Conservation (phyloP, 768 basidiomycete species). For the Pholiota molesta region DNA sequence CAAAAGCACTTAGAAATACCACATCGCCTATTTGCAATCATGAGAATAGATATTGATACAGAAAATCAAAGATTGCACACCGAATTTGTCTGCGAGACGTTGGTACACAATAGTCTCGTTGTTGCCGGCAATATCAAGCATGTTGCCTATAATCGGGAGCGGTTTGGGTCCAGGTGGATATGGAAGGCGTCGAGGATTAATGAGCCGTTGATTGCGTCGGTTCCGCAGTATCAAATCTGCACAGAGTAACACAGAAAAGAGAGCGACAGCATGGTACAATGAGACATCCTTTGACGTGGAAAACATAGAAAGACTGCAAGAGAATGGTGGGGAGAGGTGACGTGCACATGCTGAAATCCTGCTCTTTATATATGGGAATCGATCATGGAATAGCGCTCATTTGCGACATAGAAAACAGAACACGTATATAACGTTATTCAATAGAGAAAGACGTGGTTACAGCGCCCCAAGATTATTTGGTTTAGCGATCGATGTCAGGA, state of each 20-base stretch:
- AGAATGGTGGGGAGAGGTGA: background rate
- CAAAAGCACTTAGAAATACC: conserved; percentile 54
- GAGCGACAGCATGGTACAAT: background rate
- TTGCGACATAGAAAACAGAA: background rate
- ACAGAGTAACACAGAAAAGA: conserved; percentile 12
- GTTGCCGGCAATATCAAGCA: conserved; percentile 46
- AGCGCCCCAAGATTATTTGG: background rate
- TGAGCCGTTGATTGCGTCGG: conserved; percentile 14
- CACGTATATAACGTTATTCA: background rate
- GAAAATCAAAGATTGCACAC: conserved; percentile 24
- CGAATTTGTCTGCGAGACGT: conserved; percentile 42
- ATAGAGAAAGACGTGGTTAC: background rate
- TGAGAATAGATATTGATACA: background rate
- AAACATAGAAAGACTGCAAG: background rate
- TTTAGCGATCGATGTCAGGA: background rate
- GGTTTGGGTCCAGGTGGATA: conserved; percentile 59
- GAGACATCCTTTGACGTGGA: background rate
- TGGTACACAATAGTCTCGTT: conserved; percentile 44
- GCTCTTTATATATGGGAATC: background rate
- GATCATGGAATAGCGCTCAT: background rate
- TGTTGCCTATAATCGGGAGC: conserved; percentile 54
- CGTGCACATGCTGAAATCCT: background rate
- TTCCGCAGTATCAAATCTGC: conserved; percentile 13
- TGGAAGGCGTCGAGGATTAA: conserved; percentile 33
- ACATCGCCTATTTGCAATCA: conserved; percentile 45